phyloP scores from a whole-genome alignment of 768 basidiomycete genomes.

The Asterophora parasitica region DNA sequence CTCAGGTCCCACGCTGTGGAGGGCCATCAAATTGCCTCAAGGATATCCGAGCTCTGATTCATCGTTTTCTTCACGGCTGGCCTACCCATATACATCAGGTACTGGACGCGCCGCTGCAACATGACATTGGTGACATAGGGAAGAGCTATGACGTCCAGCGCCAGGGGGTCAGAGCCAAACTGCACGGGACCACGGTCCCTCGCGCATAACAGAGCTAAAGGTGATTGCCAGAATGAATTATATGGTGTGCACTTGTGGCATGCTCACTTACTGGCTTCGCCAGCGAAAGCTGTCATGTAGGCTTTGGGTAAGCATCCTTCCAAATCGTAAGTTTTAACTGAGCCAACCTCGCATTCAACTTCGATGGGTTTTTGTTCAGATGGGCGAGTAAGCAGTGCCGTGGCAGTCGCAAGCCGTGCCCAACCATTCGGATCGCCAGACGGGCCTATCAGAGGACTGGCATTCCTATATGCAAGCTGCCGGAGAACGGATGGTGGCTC shows the following conservation, averaged over 20 bases:
- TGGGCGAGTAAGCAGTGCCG: slow-evolving; percentile 4
- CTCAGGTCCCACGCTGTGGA: too few species aligned
- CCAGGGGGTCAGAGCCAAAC: slow-evolving; percentile 27
- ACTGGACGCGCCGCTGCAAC: slow-evolving; percentile 26
- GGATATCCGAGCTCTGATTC: too few species aligned
- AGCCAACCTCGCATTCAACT: slow-evolving; percentile 26
- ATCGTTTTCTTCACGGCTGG: not conserved
- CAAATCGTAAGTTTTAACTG: not conserved
- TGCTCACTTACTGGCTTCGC: slow-evolving; percentile 29
- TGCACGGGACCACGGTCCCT: slow-evolving; percentile 35
- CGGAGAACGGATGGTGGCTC: slow-evolving; percentile 27
- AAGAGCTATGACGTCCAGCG: slow-evolving; percentile 25
- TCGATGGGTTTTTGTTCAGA: slow-evolving; percentile 20
- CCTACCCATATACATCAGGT: slow-evolving; percentile 13
- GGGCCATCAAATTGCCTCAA: not conserved
- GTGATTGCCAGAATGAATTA: not conserved
- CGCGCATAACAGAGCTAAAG: slow-evolving; percentile 31
- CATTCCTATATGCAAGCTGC: slow-evolving; percentile 29
- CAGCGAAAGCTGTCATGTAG: slow-evolving; percentile 25
- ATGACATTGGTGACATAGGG: slow-evolving; percentile 22
- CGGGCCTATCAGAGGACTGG: slow-evolving; percentile 26
- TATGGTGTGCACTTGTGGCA: not conserved
- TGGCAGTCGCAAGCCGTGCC: slow-evolving; percentile 7
- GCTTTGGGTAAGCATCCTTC: not conserved
- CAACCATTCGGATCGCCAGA: slow-evolving; percentile 33